These are phyloP conservation scores for Penicillium vulpinum DNA, from an alignment of 2,329 filamentous ascomycete genomes.

Conservation along the genomic window DNA sequence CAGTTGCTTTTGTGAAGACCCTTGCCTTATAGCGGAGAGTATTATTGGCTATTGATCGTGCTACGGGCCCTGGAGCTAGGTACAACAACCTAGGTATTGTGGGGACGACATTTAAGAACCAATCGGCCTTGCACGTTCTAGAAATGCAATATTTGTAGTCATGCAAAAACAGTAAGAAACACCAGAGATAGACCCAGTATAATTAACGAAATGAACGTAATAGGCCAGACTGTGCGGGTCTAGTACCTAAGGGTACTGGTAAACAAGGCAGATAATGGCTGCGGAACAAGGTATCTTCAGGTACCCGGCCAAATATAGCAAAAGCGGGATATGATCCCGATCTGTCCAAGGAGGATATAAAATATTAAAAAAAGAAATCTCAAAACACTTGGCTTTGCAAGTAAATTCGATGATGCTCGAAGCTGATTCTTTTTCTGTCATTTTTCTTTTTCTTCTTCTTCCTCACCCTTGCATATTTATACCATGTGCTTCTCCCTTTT, in stretches of 20 bases:
- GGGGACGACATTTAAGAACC: not conserved
- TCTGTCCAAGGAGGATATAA: not conserved
- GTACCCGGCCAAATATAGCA: constrained; percentile 11
- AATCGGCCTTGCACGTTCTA: not conserved
- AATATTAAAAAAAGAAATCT: not conserved
- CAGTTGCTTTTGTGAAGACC: not conserved
- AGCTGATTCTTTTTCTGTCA: too few relatives aligned
- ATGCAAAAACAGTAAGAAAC: not conserved
- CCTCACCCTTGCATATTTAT: not conserved
- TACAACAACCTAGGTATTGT: not conserved
- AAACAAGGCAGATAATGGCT: not conserved
- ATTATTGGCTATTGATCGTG: not conserved
- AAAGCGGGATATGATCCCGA: not conserved
- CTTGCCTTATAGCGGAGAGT: not conserved
- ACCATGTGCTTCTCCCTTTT: constrained; percentile 10
- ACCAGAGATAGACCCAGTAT: not conserved
- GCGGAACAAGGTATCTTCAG: not conserved
- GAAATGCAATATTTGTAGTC: not conserved
- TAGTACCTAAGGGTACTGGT: not conserved
- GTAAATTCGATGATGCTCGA: constrained; percentile 11
- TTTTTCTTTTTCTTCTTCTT: constrained; percentile 3
- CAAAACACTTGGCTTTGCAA: constrained; percentile 20
- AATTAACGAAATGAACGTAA: not conserved
- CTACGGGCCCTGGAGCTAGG: too few relatives aligned
- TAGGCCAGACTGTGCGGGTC: not conserved